Conservation (phyloP, 2,329 filamentous ascomycete genomes). For the Dactylellina haptotyla region DNA sequence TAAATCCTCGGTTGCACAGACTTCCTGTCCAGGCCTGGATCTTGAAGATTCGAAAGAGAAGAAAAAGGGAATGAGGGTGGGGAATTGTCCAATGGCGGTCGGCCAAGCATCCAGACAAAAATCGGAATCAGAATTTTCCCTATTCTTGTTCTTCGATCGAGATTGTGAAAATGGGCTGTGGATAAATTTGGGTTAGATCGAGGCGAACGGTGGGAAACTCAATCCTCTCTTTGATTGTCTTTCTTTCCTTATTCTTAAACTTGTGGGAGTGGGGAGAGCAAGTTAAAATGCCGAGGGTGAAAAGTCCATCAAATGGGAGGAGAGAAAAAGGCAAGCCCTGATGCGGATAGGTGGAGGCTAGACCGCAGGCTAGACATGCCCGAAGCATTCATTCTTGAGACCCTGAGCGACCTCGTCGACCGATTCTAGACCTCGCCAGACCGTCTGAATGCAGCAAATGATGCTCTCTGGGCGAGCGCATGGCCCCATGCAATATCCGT, state of each 20-base stretch:
- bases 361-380: constrained; percentile 26
- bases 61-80: too few species aligned
- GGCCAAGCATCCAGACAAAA: too few species aligned
- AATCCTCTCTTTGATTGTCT: neutral
- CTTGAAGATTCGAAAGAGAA: too few species aligned
- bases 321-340: constrained; percentile 14
- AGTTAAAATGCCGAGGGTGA: constrained; percentile 6
- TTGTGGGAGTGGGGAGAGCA: neutral
- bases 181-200: neutral
- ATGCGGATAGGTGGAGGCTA: constrained; percentile 31
- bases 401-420: constrained; percentile 29
- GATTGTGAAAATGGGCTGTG: neutral
- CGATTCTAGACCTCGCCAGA: constrained; percentile 26
- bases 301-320: neutral
- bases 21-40: too few species aligned
- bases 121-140: too few species aligned
- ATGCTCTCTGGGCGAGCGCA: constrained; percentile 33
- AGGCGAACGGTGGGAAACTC: neutral
- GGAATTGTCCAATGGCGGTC: too few species aligned
- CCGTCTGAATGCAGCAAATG: constrained; percentile 11
- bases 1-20: too few species aligned
- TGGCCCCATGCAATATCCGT: constrained; percentile 36
- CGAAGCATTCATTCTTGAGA: constrained; percentile 46
- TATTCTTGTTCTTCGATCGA: too few species aligned
- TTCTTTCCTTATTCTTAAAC: neutral